phyloP scores from a whole-genome alignment of 73 alveolate species.

The Paramecium bursaria region DNA sequence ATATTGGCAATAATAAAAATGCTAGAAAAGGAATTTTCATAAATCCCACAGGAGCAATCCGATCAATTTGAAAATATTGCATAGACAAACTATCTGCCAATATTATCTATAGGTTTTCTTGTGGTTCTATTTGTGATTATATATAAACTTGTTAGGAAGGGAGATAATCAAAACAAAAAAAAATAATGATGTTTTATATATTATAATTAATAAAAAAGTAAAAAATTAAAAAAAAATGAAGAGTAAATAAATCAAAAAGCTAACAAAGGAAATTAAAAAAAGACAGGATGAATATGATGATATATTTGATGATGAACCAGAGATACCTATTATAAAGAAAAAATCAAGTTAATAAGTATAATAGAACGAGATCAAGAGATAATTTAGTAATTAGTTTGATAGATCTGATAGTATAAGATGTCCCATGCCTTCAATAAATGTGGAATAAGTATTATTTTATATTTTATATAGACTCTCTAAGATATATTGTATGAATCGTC shows the following conservation, averaged over 20 bases:
- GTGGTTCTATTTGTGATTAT: too few relatives aligned
- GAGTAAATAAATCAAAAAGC: too few relatives aligned
- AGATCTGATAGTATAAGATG: conserved; percentile 19
- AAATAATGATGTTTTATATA: too few relatives aligned
- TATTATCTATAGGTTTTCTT: too few relatives aligned
- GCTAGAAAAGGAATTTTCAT: not conserved
- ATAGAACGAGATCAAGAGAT: not conserved
- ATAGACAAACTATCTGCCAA: too few relatives aligned
- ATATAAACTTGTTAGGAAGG: too few relatives aligned
- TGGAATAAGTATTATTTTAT: conserved; percentile 12
- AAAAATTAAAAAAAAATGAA: too few relatives aligned
- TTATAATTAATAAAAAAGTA: too few relatives aligned
- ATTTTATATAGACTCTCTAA: conserved; percentile 7
- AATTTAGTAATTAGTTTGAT: not conserved
- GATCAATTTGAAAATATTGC: too few relatives aligned
- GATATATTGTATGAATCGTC: conserved; percentile 57
- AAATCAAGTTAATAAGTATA: conserved; percentile 5
- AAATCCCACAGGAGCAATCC: too few relatives aligned
- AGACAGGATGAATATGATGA: conserved; percentile 40
- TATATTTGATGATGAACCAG: conserved; percentile 51
- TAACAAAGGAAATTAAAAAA: too few relatives aligned
- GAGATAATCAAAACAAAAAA: too few relatives aligned
- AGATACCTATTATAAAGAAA: conserved; percentile 42
- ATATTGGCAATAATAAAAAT: not conserved
- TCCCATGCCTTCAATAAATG: conserved; percentile 32